Evolutionary conservation across 1,284 basidiomycete genomes (phyloP), one percentile per base, ranked within the genome.

Genomic region (Amylostereum areolatum): DNA sequence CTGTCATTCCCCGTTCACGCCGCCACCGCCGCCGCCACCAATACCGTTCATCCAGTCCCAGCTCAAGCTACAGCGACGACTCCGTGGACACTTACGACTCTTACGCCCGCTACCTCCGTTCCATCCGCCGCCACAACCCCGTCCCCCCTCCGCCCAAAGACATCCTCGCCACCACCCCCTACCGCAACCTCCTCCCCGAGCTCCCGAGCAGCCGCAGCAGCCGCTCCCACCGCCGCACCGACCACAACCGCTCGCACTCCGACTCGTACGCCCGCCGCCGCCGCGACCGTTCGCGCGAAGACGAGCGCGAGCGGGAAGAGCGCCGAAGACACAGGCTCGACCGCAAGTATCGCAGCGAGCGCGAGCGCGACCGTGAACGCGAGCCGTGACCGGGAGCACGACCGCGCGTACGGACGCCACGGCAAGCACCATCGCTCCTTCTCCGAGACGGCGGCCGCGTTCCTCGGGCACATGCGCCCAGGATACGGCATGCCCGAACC

Each of bases 61-160:
- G 33, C 25, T 28, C 25, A 43, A 4, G n/a, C 11, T 29, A 28
- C n/a, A 43, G 25, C 41, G 41, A n/a, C 41, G 24, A 4, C 30
- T 28, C 27, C 41, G 41, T 5, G 12, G 41, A 24, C 41, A 43
- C 5, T 27, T 11, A 6, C 41, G 41, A 8, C 28, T 10, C n/a
- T n/a, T n/a, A n/a, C n/a, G n/a, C n/a, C n/a, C n/a, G n/a, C 41
- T 29, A 28, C 41, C 4, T 43, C 25, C 37, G 37, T 18, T 25
- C 30, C 41, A 10, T 43, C 24, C 25, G 24, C n/a, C 6, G 41
- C 41, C 25, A 48, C 2, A 78, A 81, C 56, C 78, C 77, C 2
- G 72, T 82, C 8, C 80, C 80, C 0, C 48, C 55, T 2, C 79
- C 72, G 0, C 80, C 80, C 0, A 62, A 63, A 33, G 72, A 81